Evolutionary conservation across 2,329 filamentous ascomycete species (phyloP), one percentile per base, ranked within the genome.

Genomic region (Fusarium phyllophilum): DNA sequence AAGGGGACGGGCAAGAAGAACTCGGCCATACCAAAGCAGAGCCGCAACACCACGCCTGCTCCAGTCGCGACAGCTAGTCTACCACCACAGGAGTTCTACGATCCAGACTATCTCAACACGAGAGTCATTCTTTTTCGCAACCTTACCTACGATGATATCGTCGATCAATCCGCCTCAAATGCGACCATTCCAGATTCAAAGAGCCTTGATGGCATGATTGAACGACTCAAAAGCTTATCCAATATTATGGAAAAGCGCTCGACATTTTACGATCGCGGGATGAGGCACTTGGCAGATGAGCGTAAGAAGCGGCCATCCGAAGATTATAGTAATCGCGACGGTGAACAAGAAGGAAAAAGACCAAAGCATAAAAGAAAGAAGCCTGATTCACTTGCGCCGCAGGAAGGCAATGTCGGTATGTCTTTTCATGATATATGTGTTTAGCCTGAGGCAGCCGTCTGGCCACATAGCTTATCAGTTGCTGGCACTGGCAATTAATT

Each of bases 321-420:
- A 63, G 88, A 91, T 60, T 84, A 82, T 52, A 84, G 85, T 64
- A 83, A 83, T 67, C 86, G 86, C 77, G 79, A 86, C 60, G 86
- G 82, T 34, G 88, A 89, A 49, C 85, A 85, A 69, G 85, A 86
- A 59, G 82, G 83, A 29, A 89, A 89, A 77, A 88, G 89, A 79
- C 84, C 86, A 31, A 95, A 95, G 81, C 88, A 92, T 74, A 95
- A 94, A 86, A 95, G 94, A 85, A 91, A 93, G 80, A 95, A 94
- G 83, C 93, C 89, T 13, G 90, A 91, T 66, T 86, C 82, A 61
- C 83, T 89, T 38, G 85, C 85, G 66, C 86, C 89, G 14, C 89
- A 93, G 70, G 81, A 76, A 36, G 77, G 75, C 49, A 79, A 77
- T 49, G 69, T 74, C 54, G 81, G 81, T 83, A 79, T 61, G 81